Evolutionary conservation across 805 yeast species (phyloP), one percentile per base, ranked within the genome.

Genomic region (Spathaspora passalidarum): DNA sequence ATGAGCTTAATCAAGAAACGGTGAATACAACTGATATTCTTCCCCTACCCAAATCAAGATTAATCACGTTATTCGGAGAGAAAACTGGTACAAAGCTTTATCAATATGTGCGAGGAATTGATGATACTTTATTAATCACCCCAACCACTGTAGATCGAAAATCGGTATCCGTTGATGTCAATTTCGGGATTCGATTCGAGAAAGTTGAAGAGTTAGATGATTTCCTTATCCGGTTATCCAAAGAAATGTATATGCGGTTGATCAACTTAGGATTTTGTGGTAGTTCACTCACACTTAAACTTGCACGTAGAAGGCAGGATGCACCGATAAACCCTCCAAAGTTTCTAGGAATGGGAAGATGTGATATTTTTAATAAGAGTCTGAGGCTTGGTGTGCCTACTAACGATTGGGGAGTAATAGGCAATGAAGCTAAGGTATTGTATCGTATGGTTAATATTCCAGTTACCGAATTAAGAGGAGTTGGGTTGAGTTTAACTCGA

Each of bases 101-200:
- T 53, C 73, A 80, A 1, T 83, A 78, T 51, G 69, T 85, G 6
- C 60, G 81, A 10, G 97, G 97, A 0, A 63, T 73, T 9, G 97
- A 92, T 62, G 65, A 69, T 39, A 78, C 86, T 0, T 49, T 61
- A 7, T 70, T 72, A 25, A 79, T 81, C 8, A 65, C 70, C 13
- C 49, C 55, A 5, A 52, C 65, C 2, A 49, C 62, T 5, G 72
- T 81, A 16, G 73, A 79, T 10, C 72, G 96, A 21, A 89, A 88
- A 55, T 79, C 94, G 1, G 76, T 92, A 0, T 88, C 96, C 0
- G 86, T 90, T 3, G 98, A 92, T 58, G 84, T 92, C 21, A 88
- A 89, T 50, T 92, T 89, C 84, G 98, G 97, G 0, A 86, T 92
- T 0, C 60, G 98, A 40, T 86, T 91, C 52, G 77, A 80, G 25